Percentiles rank a stretch among this genome's conserved stretches.
These are phyloP conservation scores for Xylaria longipes DNA, from an alignment of 495 filamentous ascomycete species.

Conservation along the genomic window DNA sequence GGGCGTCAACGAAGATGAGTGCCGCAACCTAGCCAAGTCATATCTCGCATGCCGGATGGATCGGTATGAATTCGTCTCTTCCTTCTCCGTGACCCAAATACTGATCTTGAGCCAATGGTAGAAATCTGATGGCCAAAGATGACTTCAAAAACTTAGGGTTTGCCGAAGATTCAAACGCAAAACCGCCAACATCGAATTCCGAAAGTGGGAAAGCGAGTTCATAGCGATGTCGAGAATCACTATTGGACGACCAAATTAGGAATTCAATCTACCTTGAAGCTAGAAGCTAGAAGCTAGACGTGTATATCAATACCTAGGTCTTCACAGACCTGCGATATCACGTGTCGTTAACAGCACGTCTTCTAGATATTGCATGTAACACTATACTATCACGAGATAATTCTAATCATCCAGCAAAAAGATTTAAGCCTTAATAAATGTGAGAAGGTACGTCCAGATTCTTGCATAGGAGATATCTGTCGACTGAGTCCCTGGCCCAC, in stretches of 20 bases:
- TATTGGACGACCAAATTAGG: not conserved
- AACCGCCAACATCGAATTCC: constrained; percentile 41
- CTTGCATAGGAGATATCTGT: not conserved
- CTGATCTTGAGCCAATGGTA: constrained; percentile 40
- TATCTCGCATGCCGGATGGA: constrained; percentile 96
- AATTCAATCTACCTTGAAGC: constrained; percentile 2
- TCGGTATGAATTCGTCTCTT: constrained; percentile 60
- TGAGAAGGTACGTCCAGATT: not conserved
- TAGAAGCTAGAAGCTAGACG: constrained; percentile 1
- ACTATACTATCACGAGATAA: not conserved
- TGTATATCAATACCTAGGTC: constrained; percentile 9
- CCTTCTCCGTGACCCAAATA: not conserved
- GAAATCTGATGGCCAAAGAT: constrained; percentile 94
- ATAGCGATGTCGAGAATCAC: not conserved
- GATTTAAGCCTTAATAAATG: not conserved
- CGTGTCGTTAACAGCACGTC: not conserved
- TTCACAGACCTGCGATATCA: not conserved
- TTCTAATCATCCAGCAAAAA: not conserved
- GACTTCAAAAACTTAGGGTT: constrained; percentile 93
- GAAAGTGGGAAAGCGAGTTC: constrained; percentile 13
- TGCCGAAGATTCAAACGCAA: constrained; percentile 50
- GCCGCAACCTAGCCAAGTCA: constrained; percentile 81
- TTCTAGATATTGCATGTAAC: constrained; percentile 4
- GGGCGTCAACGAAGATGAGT: constrained; percentile 85
- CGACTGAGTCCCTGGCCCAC: not conserved